These are phyloP conservation scores for Pseudogymnoascus sp. DNA, from an alignment of 2,329 filamentous ascomycete species.

Conservation along the genomic window DNA sequence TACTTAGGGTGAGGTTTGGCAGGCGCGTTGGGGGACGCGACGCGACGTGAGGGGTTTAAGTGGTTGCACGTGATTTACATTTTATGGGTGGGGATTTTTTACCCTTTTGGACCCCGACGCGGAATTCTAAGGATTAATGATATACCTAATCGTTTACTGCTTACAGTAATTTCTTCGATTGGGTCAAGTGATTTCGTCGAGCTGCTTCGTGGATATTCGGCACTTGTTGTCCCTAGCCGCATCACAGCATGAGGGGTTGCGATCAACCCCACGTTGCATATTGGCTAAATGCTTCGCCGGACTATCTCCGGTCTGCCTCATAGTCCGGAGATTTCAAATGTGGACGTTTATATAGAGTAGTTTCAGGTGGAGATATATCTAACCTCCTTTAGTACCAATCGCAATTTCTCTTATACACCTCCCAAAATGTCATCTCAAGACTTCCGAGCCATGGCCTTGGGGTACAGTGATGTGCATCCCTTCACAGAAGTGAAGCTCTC, in stretches of 20 bases:
- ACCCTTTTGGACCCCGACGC: not conserved
- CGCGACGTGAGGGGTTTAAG: constrained; percentile 1
- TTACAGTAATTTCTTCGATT: not conserved
- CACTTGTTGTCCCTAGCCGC: not conserved
- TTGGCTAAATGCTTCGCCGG: not conserved
- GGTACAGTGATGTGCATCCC: constrained; percentile 46
- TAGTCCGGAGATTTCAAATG: not conserved
- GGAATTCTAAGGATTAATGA: not conserved
- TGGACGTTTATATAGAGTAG: constrained; percentile 1
- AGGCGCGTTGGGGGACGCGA: not conserved
- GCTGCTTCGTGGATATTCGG: not conserved
- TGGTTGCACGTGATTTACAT: constrained; percentile 2
- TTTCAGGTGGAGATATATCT: not conserved
- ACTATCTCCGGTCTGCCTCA: not conserved
- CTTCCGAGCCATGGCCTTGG: constrained; percentile 31
- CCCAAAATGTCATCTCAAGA: not conserved
- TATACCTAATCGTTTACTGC: not conserved
- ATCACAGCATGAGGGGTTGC: not conserved
- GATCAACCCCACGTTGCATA: not conserved
- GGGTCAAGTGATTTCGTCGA: not conserved
- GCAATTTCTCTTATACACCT: not conserved
- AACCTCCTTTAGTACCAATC: not conserved
- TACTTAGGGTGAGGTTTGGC: not conserved
- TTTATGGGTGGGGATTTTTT: not conserved
- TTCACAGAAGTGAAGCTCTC: constrained; percentile 45